Base-by-base conservation (phyloP, 306 rosid species). In the Malus orientalis region DNA sequence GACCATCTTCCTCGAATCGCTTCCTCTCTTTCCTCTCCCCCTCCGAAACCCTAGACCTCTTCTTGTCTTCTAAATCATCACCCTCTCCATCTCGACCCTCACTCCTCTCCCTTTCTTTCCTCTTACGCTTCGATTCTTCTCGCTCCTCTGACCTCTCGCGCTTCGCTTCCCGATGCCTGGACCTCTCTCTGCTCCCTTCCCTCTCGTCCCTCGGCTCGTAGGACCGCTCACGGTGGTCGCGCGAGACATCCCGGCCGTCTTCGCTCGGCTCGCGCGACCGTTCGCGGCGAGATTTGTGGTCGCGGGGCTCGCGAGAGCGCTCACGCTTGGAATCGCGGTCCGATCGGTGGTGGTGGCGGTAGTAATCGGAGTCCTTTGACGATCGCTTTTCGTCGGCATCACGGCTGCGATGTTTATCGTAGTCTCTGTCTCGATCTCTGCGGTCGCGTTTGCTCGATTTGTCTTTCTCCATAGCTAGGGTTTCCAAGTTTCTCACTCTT, bases 381-480 rank as follows among this genome's bases (percentile, higher is more conserved):
- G 70, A 77, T 75, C 81, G 82, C n/a, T 81, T 78, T 4, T 84
- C 87, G 13, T 80, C 89, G 75, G 25, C 81, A 73, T 76, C 86
- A 15, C 78, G 81, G 73, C 61, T 60, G 8, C 85, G 82, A 58
- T 84, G 78, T 75, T 77, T 80, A 63, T 73, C 71, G 45, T 84
- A 77, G 71, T 84, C 84, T 53, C 81, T 58, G 64, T 73, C 76
- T 8, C 76, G 76, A 45, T 81, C 84, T 61, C n/a, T 45, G 67
- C 61, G 64, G 67, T 79, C 80, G 23, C 87, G 86, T 2, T 86
- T 89, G 79, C 71, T 80, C 13, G 93, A 75, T 84, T 82, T 89
- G 14, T 87, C 91, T 80, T 83, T 85, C 71, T 91, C 97, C 98
- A 94, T 91, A 83, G 64, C 70, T 78, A 88, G 87, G 96, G 89